Percentiles rank a stretch among this genome's conserved stretches.
Evolutionary conservation across 1,284 basidiomycete genomes (phyloP).

Genomic region (Cerioporus squamosus): DNA sequence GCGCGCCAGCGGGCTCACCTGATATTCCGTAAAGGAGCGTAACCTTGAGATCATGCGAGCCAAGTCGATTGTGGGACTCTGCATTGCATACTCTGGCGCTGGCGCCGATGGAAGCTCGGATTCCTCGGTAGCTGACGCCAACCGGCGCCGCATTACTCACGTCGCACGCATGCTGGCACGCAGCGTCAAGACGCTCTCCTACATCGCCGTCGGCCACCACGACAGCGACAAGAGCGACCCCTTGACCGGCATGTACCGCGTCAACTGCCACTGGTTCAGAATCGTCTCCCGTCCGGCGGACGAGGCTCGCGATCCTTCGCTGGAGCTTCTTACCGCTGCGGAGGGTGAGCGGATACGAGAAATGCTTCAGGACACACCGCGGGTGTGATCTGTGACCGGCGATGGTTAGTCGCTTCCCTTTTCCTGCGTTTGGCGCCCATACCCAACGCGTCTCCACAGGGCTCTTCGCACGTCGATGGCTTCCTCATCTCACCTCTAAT

Average conservation of each 20-base stretch:
- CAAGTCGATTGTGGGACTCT: conserved; percentile 20
- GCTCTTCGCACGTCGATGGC: background rate
- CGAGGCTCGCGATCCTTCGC: conserved; percentile 4
- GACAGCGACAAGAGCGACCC: conserved; percentile 1
- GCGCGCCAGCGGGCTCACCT: conserved; percentile 12
- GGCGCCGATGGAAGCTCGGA: conserved; percentile 1
- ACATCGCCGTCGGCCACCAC: conserved; percentile 22
- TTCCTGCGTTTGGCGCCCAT: background rate
- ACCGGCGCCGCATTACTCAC: conserved; percentile 3
- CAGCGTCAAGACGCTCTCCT: conserved; percentile 20
- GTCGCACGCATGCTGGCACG: conserved; percentile 19
- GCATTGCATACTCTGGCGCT: conserved; percentile 16
- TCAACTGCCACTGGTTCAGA: conserved; percentile 20
- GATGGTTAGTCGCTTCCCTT: conserved; percentile 8
- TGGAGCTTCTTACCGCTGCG: conserved; percentile 16
- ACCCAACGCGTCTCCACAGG: background rate
- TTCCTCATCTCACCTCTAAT: too few relatives aligned
- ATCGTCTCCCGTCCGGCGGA: conserved; percentile 15
- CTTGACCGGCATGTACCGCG: conserved; percentile 9
- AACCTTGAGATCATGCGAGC: conserved; percentile 23
- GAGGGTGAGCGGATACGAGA: conserved; percentile 20
- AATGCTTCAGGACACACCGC: conserved; percentile 16
- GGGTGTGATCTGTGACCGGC: conserved; percentile 7
- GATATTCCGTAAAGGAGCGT: conserved; percentile 14
- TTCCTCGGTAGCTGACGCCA: conserved; percentile 3